Base-by-base conservation (phyloP, 1,139 yeast species). In the Meyerozyma smithsonii region DNA sequence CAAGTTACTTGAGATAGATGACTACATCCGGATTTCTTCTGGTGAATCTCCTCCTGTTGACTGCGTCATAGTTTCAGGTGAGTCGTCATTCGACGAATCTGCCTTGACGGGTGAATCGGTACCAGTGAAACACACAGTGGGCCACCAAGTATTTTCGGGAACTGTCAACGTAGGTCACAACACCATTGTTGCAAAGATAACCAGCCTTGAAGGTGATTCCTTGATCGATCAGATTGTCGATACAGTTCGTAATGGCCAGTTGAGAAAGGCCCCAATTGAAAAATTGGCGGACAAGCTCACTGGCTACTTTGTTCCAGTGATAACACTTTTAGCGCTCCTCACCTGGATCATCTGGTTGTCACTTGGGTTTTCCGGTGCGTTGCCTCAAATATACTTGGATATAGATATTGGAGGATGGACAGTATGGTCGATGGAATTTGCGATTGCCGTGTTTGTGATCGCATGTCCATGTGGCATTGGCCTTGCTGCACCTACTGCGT, bases 31-130 rank as follows among this genome's bases (percentile, higher is more conserved):
- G 30, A 66, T 84, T 14, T 59, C 73, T 3, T 74, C 86, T 0
- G 94, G 94, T 2, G 84, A 79, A 51, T 76, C 87, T 0, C 87
- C 88, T 1, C 82, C 90, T 2, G 77, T 79, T 3, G 94, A 84
- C 54, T 79, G 86, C 46, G 74, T 80, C 2, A 65, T 84, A 16
- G 60, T 74, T n/a, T 66, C 70, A 8, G 87, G 88, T 1, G 50
- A 58, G 2, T 58, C 84, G 0, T 76, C 76, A 30, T 82, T 85
- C 57, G 87, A 85, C 51, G 94, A 84, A 52, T 77, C 88, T 33
- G 86, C 90, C 17, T 65, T 85, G 14, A 84, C 94, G 0, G 95
- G 95, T 24, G 95, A 84, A 55, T 76, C 83, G 0, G 57, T 60
- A 11, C 72, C 79, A 1, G 74, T 77, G 4, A 60, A 59, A 17